Conservation (phyloP, 345 rosid species). For the Erysimum cheiranthoides region DNA sequence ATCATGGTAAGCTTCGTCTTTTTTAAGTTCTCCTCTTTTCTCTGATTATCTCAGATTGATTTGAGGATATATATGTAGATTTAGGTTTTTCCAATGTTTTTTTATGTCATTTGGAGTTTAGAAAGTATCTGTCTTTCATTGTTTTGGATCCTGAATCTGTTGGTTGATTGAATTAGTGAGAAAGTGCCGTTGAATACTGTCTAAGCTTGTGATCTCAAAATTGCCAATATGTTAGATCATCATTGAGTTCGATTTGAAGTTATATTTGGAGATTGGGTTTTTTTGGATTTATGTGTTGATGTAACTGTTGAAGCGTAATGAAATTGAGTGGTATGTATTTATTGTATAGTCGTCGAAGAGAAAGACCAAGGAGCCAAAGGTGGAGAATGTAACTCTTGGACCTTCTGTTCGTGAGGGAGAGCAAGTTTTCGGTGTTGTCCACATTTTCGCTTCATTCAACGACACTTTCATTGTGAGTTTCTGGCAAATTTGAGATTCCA, state of each 20-base stretch:
- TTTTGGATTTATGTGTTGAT: background rate
- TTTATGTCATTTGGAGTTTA: background rate
- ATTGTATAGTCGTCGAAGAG: constrained; percentile 75
- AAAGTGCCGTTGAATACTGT: background rate
- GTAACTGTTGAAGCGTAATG: background rate
- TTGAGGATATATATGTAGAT: background rate
- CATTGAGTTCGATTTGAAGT: background rate
- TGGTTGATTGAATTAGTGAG: background rate
- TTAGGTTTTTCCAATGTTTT: background rate
- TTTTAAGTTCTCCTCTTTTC: background rate
- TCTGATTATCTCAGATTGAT: background rate
- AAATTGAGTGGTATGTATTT: background rate
- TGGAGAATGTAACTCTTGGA: constrained; percentile 77
- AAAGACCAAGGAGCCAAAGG: constrained; percentile 86
- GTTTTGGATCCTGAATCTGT: background rate
- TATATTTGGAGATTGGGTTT: background rate
- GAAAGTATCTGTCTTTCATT: background rate
- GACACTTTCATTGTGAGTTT: constrained; percentile 86
- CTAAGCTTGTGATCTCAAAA: background rate
- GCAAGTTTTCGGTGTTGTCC: constrained; percentile 84
- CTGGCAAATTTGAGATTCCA: background rate
- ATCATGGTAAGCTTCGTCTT: constrained; percentile 34
- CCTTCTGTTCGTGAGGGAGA: constrained; percentile 85
- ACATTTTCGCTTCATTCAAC: constrained; percentile 86
- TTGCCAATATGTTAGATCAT: background rate